Conservation (phyloP, 129 eudicot genomes). For the Pulicaria dysenterica region DNA sequence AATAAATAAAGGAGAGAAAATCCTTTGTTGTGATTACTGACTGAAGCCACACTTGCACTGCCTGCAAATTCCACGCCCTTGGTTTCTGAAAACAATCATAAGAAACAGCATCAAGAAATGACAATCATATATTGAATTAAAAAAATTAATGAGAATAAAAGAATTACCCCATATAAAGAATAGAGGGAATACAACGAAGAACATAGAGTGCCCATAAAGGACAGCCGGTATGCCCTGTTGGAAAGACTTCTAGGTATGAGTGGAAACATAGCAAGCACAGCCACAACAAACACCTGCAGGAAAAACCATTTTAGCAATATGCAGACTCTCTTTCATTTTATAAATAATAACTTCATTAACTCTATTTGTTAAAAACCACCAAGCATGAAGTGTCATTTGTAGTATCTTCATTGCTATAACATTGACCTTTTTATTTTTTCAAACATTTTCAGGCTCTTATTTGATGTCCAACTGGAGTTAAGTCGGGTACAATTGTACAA, state of each 20-base stretch:
- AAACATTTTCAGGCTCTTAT: too few species aligned
- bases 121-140: not conserved
- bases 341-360: too few species aligned
- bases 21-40: constrained; percentile 71
- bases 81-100: constrained; percentile 69
- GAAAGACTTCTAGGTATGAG: constrained; percentile 66
- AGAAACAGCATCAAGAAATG: not conserved
- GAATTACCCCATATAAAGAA: constrained; percentile 73
- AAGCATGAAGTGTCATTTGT: too few species aligned
- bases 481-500: too few species aligned
- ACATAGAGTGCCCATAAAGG: constrained; percentile 79
- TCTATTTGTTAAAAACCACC: too few species aligned
- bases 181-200: constrained; percentile 73
- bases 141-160: not conserved
- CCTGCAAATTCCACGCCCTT: constrained; percentile 82
- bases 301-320: not conserved
- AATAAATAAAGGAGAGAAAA: constrained; percentile 75
- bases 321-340: too few species aligned
- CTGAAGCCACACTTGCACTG: constrained; percentile 81
- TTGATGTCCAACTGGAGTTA: too few species aligned
- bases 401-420: too few species aligned
- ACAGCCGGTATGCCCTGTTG: constrained; percentile 67
- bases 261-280: constrained; percentile 69
- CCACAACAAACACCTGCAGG: constrained; percentile 74
- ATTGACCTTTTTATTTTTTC: too few species aligned